Evolutionary conservation across 495 filamentous ascomycete genomes (phyloP), one percentile per base, ranked within the genome.

Genomic region (Hypomontagnella submonticulosa): DNA sequence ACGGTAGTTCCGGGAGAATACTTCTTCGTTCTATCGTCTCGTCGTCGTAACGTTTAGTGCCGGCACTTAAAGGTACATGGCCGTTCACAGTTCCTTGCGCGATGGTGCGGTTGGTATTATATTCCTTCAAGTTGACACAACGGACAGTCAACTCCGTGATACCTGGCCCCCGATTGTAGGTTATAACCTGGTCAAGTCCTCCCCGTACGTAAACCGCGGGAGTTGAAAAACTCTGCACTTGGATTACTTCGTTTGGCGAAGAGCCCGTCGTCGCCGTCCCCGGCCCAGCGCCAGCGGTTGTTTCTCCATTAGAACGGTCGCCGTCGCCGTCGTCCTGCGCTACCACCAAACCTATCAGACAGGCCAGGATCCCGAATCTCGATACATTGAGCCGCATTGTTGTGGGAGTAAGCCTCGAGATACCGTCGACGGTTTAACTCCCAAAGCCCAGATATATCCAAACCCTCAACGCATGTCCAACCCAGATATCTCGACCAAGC

Each of bases 351-450:
- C 69, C 57, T 47, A 57, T 41, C 30, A 63, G 47, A 42, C 61
- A 69, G 66, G 69, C 61, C 23, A 69, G 51, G 54, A 67, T 64
- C 69, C 62, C 62, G 20, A 41, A 57, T 62, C 36, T 60, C 56
- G 69, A 63, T 37, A 49, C 69, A 69, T 67, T 63, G 69, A 51
- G 63, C 66, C 69, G 65, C 71, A 73, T 73, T 44, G 66, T 69
- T 57, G 60, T 66, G 55, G 23, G 51, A 55, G n/a, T 46, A 46
- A 41, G 37, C 20, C 30, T 48, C 41, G 37, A 34, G 59, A 44
- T 55, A 46, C 66, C 48, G 47, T 62, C 42, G 51, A 59, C 48
- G 58, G 47, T 41, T 61, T 36, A 61, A 57, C 54, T 66, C 59
- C 52, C 54, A 54, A 36, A 63, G 49, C 58, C 69, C 54, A 66